Percentiles rank a stretch among this genome's conserved stretches.
These are phyloP conservation scores for Hypholoma fasciculare DNA, from an alignment of 768 basidiomycete genomes.

Conservation along the genomic window DNA sequence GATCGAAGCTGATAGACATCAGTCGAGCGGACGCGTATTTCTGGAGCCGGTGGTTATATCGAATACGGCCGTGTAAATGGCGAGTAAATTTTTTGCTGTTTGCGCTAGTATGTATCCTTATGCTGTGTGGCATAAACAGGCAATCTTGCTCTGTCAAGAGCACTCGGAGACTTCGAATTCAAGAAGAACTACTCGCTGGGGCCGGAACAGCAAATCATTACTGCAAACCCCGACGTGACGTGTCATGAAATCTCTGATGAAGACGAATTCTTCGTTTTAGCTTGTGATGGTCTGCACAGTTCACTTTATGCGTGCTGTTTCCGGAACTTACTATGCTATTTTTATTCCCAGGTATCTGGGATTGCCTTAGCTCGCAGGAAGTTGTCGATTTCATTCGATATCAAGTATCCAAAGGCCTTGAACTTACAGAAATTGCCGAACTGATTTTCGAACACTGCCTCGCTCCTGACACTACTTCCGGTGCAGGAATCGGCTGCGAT, in stretches of 20 bases:
- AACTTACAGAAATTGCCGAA: slow-evolving; percentile 83
- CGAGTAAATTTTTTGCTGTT: slow-evolving; percentile 29
- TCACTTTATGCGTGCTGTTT: background rate
- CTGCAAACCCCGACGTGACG: slow-evolving; percentile 89
- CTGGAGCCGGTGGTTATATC: slow-evolving; percentile 91
- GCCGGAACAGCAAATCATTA: slow-evolving; percentile 93
- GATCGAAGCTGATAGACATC: slow-evolving; percentile 7
- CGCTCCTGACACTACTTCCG: slow-evolving; percentile 89
- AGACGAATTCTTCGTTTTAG: slow-evolving; percentile 95
- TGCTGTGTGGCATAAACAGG: slow-evolving; percentile 45
- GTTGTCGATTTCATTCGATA: slow-evolving; percentile 87
- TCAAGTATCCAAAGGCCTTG: slow-evolving; percentile 75
- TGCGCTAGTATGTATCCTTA: background rate
- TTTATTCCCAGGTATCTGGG: slow-evolving; percentile 83
- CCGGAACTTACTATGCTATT: background rate
- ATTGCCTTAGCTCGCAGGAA: slow-evolving; percentile 92
- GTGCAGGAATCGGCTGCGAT: slow-evolving; percentile 94
- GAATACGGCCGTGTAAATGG: slow-evolving; percentile 98
- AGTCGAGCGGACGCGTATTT: slow-evolving; percentile 88
- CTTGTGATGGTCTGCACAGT: slow-evolving; percentile 79
- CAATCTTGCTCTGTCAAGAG: slow-evolving; percentile 92
- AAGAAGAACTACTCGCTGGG: slow-evolving; percentile 85
- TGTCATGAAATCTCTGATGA: slow-evolving; percentile 80
- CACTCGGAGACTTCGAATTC: slow-evolving; percentile 97
- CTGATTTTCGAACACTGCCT: slow-evolving; percentile 91